phyloP scores from a whole-genome alignment of 2,329 filamentous ascomycete species.

The Trichophyton benhamiae region DNA sequence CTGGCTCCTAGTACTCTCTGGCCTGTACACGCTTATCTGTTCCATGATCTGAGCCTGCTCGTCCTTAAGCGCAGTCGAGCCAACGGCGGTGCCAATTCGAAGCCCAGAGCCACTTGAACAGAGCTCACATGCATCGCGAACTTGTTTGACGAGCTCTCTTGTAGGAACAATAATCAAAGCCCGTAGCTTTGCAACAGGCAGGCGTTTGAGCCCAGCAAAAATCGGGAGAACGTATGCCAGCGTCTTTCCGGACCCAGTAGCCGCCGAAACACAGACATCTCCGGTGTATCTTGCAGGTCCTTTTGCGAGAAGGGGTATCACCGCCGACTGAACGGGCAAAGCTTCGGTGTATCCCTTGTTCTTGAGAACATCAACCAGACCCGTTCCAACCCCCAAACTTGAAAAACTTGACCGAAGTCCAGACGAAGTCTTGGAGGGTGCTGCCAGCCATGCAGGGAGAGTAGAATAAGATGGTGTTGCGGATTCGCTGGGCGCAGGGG shows the following conservation, averaged over 20 bases:
- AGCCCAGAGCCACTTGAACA: constrained; percentile 61
- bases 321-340: constrained; percentile 66
- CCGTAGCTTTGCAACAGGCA: constrained; percentile 53
- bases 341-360: constrained; percentile 58
- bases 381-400: constrained; percentile 50
- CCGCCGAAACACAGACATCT: constrained; percentile 80
- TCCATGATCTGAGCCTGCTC: constrained; percentile 53
- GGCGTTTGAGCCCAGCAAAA: constrained; percentile 58
- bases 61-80: constrained; percentile 58
- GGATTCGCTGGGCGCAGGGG: constrained; percentile 42
- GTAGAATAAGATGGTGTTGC: constrained; percentile 59
- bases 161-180: constrained; percentile 83
- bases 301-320: constrained; percentile 67
- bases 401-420: constrained; percentile 50
- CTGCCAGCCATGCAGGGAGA: constrained; percentile 67
- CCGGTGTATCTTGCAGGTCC: constrained; percentile 50
- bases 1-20: constrained; percentile 26
- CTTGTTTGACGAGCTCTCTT: constrained; percentile 78
- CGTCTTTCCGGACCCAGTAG: constrained; percentile 93
- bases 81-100: constrained; percentile 69
- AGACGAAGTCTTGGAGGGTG: constrained; percentile 57
- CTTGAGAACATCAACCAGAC: constrained; percentile 50
- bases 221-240: constrained; percentile 82
- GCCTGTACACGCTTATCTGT: constrained; percentile 54
- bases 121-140: constrained; percentile 61